phyloP scores from a whole-genome alignment of 2,329 filamentous ascomycete genomes.

The Akanthomyces muscarius region DNA sequence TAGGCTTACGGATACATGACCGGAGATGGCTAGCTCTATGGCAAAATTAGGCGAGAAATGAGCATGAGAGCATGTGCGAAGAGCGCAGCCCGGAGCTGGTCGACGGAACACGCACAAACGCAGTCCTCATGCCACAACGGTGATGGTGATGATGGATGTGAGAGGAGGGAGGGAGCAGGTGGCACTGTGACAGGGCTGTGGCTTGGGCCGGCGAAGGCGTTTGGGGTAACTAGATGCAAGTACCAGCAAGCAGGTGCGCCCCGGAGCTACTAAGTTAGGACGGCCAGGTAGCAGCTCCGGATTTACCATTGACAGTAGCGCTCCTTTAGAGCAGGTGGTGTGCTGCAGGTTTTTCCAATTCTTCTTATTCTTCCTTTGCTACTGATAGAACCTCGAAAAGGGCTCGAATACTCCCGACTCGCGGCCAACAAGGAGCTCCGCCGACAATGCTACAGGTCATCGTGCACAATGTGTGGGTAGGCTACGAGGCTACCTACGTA shows the following conservation, averaged over 20 bases:
- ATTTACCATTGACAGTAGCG: not conserved
- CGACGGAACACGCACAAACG: not conserved
- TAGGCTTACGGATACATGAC: slow-evolving; percentile 1
- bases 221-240: too few relatives aligned
- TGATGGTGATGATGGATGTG: not conserved
- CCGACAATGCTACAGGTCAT: slow-evolving; percentile 12
- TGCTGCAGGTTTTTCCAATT: not conserved
- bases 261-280: too few relatives aligned
- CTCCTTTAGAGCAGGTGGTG: not conserved
- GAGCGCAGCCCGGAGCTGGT: not conserved
- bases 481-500: slow-evolving; percentile 6
- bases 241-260: not conserved
- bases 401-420: not conserved
- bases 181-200: not conserved
- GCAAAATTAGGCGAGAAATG: not conserved
- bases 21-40: slow-evolving; percentile 1
- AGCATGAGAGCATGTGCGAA: not conserved
- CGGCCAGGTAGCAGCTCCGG: too few relatives aligned
- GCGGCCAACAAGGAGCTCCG: slow-evolving; percentile 7
- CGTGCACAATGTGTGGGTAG: slow-evolving; percentile 4
- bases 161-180: not conserved
- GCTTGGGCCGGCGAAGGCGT: not conserved
- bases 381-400: not conserved
- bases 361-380: too few relatives aligned
- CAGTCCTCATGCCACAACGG: not conserved